Evolutionary conservation across 345 rosid genomes (phyloP).

Genomic region (Eucalyptus pauciflora): DNA sequence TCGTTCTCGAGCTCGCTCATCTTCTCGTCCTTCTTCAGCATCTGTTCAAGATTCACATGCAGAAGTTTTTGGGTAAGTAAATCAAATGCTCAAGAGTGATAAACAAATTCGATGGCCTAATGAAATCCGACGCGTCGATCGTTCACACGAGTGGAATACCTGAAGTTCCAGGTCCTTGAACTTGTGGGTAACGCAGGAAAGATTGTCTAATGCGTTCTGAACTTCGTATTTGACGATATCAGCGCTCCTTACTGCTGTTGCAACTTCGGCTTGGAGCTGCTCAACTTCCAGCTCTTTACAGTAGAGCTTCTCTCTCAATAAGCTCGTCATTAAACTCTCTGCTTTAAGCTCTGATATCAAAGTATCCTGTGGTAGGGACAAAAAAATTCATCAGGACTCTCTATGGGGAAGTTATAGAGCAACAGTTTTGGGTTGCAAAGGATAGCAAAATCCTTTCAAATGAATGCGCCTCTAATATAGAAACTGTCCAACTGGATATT

Average conservation of each 20-base stretch:
- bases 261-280: slow-evolving; percentile 77
- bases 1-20: slow-evolving; percentile 30
- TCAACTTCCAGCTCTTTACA: slow-evolving; percentile 80
- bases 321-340: slow-evolving; percentile 56
- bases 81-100: background rate
- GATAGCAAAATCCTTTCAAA: background rate
- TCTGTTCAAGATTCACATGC: slow-evolving; percentile 16
- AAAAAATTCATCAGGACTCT: background rate
- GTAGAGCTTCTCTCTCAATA: slow-evolving; percentile 76
- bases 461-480: background rate
- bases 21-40: slow-evolving; percentile 71
- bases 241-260: slow-evolving; percentile 72
- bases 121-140: background rate
- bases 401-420: background rate
- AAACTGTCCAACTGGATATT: background rate
- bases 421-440: background rate
- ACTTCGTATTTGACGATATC: slow-evolving; percentile 68
- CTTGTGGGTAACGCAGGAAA: slow-evolving; percentile 57
- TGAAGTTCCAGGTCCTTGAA: slow-evolving; percentile 72
- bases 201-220: slow-evolving; percentile 56
- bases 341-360: slow-evolving; percentile 56
- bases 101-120: background rate
- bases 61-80: background rate
- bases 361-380: slow-evolving; percentile 31
- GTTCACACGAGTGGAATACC: slow-evolving; percentile 21